phyloP scores from a whole-genome alignment of 345 rosid species.

The Mallotus nudiflorus region DNA sequence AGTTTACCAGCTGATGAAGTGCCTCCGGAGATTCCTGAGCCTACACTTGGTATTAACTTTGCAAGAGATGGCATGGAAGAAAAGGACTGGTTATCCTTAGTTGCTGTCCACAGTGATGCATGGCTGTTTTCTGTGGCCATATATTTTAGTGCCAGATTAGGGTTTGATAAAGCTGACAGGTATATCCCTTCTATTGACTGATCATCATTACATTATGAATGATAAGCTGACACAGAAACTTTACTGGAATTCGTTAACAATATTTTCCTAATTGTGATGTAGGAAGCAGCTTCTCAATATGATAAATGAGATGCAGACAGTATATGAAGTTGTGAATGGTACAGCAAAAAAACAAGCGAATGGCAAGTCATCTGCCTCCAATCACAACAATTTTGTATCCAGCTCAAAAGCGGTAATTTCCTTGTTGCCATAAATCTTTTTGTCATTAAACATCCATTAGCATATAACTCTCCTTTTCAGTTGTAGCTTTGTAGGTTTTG shows the following conservation, averaged over 20 bases:
- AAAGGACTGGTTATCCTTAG: constrained; percentile 82
- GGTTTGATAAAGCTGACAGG: constrained; percentile 75
- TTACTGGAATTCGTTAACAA: not conserved
- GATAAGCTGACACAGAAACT: not conserved
- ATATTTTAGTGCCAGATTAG: constrained; percentile 77
- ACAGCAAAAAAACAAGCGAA: constrained; percentile 59
- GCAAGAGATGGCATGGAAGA: constrained; percentile 83
- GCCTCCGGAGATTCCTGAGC: constrained; percentile 92
- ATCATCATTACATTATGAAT: no score
- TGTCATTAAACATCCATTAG: not conserved
- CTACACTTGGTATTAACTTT: constrained; percentile 85
- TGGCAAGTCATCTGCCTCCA: constrained; percentile 64
- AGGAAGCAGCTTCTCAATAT: constrained; percentile 81
- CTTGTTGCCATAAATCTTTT: not conserved
- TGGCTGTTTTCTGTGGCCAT: constrained; percentile 77
- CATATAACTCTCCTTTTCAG: not conserved
- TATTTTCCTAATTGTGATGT: constrained; percentile 24
- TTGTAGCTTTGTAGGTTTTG: not conserved
- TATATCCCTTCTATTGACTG: no score
- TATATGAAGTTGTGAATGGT: constrained; percentile 79
- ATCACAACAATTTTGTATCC: constrained; percentile 68
- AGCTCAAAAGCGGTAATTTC: constrained; percentile 58
- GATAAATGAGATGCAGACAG: constrained; percentile 85
- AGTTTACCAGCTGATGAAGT: constrained; percentile 88
- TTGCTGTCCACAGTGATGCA: no score